Base-by-base conservation (phyloP, 1,139 yeast genomes). In the Wickerhamomyces sp. region DNA sequence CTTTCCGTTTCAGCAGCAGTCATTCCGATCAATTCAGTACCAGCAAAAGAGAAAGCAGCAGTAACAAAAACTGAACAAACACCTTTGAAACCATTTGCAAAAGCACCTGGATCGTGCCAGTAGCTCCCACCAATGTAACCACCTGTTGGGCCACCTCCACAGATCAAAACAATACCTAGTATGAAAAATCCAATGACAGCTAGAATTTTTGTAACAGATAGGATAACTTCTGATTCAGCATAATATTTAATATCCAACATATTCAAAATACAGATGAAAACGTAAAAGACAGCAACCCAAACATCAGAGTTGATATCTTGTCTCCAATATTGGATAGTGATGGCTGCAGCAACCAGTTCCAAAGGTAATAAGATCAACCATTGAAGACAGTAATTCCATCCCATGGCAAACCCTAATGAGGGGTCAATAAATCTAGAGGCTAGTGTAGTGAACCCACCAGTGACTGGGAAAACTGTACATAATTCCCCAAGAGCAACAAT, bases 1-100 rank as follows among this genome's bases (percentile, higher is more conserved):
- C 86, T 82, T 41, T 67, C 71, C 33, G 95, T 78, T 64, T 90
- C 97, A n/a, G 90, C 87, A 28, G 95, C 90, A 25, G 95, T 89
- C 52, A 89, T 72, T 44, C 95, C 96, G 40, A 82, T 81, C 56
- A 85, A 67, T 63, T 86, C 95, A 39, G 84, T 76, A 39, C 83
- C 83, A 16, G 76, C 74, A 49, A 70, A 76, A 24, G 79, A 72
- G 56, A 73, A 74, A 1, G 80, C 80, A 25, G 81, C 81, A 21
- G 74, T 70, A 37, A 72, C 72, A 46, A 73, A 71, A 7, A 72
- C 77, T 2, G 76, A 63, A 43, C 71, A 67, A 21, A 73, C 67
- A 33, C 83, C 84, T 52, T 76, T 77, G 52, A 76, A 75, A 5
- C 81, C 87, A 43, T 75, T 61, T 19, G 81, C 74, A 49, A 77